Percentiles rank a stretch among this genome's conserved stretches.
phyloP scores from a whole-genome alignment of 345 rosid species.

The Cardiospermum halicacabum region DNA sequence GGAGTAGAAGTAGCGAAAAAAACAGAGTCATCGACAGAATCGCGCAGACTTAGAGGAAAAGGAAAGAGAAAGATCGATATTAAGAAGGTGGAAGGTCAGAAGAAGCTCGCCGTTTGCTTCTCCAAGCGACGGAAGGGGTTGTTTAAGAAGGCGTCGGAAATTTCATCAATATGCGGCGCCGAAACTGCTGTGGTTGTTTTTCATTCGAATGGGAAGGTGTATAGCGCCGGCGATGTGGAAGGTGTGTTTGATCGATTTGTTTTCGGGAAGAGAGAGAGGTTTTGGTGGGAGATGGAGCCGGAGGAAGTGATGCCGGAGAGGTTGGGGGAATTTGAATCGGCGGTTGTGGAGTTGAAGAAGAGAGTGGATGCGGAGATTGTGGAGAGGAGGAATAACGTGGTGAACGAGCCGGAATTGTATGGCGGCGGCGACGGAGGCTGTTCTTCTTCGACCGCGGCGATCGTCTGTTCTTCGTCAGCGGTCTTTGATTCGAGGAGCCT shows the following conservation, averaged over 20 bases:
- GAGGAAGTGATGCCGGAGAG: not conserved
- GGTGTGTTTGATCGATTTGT: not conserved
- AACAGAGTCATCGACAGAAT: too few species aligned
- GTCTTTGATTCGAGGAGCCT: too few species aligned
- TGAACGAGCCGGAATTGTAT: too few species aligned
- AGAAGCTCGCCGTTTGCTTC: not conserved
- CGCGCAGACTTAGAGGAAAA: not conserved
- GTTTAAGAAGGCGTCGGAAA: not conserved
- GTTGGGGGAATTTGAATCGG: not conserved
- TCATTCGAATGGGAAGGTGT: not conserved
- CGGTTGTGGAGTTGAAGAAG: not conserved
- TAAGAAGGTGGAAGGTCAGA: not conserved
- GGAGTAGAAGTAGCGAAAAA: too few species aligned
- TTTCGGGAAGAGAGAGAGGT: not conserved
- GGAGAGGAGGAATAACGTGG: too few species aligned
- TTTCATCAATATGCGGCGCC: not conserved
- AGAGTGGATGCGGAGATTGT: not conserved
- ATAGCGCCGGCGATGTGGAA: not conserved
- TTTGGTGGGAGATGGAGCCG: not conserved
- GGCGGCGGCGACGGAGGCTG: too few species aligned
- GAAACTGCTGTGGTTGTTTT: not conserved
- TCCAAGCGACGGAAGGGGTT: not conserved
- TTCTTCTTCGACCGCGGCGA: too few species aligned
- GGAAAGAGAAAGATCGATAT: not conserved
- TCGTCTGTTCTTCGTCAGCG: too few species aligned